Evolutionary conservation across 257 asterid species (phyloP).

Genomic region (Solanum piurae): DNA sequence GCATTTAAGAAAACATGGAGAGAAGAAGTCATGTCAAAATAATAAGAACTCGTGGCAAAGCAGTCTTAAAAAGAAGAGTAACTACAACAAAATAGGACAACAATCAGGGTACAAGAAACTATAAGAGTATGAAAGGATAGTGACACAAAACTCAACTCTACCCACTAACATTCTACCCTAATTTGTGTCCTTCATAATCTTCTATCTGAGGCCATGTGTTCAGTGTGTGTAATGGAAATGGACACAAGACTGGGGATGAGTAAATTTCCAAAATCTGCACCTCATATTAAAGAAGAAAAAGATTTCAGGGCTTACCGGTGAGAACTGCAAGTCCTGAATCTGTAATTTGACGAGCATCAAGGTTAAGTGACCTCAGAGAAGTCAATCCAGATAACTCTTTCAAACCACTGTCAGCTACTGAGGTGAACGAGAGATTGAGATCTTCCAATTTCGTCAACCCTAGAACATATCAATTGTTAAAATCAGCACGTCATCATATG

Average conservation of each 20-base stretch:
- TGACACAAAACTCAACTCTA: background rate
- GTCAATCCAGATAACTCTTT: slow-evolving; percentile 13
- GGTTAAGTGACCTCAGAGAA: slow-evolving; percentile 23
- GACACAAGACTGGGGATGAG: background rate
- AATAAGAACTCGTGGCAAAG: background rate
- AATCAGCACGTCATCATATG: background rate
- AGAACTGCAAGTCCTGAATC: slow-evolving; percentile 22
- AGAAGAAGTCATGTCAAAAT: background rate
- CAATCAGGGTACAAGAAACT: background rate
- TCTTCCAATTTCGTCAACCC: slow-evolving; percentile 27
- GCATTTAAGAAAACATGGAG: background rate
- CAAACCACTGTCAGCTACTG: slow-evolving; percentile 20
- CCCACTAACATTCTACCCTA: background rate
- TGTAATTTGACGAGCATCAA: slow-evolving; percentile 29
- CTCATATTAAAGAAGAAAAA: background rate
- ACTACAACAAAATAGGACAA: background rate
- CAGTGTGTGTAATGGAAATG: background rate
- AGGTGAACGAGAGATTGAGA: slow-evolving; percentile 22
- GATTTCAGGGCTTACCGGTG: slow-evolving; percentile 2
- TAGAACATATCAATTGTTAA: background rate
- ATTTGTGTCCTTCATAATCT: background rate
- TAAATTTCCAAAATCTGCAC: background rate
- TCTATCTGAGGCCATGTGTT: background rate
- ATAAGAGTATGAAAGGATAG: background rate
- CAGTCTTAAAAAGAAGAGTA: background rate